Conservation (phyloP, 306 rosid genomes). For the Prunus campanulata region DNA sequence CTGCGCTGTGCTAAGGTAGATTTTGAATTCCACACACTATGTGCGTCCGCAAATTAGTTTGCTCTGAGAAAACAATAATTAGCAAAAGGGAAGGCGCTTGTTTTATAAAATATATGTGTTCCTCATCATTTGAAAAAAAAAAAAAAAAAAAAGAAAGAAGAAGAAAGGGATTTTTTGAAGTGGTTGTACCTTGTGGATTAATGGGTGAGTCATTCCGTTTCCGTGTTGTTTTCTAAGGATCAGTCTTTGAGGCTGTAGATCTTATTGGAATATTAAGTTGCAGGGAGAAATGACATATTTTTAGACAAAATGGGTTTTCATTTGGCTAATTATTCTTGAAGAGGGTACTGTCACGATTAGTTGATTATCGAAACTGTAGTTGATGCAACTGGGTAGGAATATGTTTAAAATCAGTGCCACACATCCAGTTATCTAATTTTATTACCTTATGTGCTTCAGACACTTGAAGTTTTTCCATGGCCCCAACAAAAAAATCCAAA, state of each 20-base stretch:
- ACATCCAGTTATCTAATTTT: not conserved
- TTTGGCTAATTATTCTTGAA: not conserved
- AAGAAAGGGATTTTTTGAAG: not conserved
- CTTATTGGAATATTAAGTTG: not conserved
- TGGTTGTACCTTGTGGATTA: not conserved
- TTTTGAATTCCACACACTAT: slow-evolving; percentile 3
- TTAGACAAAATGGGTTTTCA: not conserved
- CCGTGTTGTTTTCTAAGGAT: not conserved
- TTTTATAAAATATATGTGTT: not conserved
- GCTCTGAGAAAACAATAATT: not conserved
- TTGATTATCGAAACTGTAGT: not conserved
- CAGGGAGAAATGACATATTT: not conserved
- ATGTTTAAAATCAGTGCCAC: not conserved
- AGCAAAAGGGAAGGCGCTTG: not conserved
- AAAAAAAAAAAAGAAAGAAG: not conserved
- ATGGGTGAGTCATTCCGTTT: not conserved
- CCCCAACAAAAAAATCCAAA: slow-evolving; percentile 59
- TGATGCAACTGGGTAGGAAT: slow-evolving; percentile 5
- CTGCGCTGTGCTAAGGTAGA: not conserved
- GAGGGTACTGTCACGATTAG: slow-evolving; percentile 2
- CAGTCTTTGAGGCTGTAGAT: slow-evolving; percentile 1
- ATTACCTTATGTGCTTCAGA: slow-evolving; percentile 29
- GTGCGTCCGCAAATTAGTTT: not conserved
- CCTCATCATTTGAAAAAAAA: not conserved
- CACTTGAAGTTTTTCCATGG: slow-evolving; percentile 40